Percentiles rank a stretch among this genome's conserved stretches.
These are phyloP conservation scores for Chaetoceros muelleri DNA, from an alignment of 108 stramenopile genomes.

Conservation along the genomic window DNA sequence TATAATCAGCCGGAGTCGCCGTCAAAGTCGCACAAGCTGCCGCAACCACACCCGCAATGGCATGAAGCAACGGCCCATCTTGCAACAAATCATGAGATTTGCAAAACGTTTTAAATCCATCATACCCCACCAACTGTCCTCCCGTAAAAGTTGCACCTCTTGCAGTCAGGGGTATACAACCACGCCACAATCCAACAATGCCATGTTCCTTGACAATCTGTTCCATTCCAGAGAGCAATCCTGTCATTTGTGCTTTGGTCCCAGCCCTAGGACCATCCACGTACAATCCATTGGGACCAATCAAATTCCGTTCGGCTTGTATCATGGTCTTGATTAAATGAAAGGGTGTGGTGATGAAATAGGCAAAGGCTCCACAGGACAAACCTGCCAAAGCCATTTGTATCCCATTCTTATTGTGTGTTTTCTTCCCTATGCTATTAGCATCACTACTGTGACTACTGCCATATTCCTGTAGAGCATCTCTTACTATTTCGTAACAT, in stretches of 20 bases:
- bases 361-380: slow-evolving; percentile 4
- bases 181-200: slow-evolving; percentile 7
- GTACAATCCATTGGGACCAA: neutral
- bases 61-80: slow-evolving; percentile 6
- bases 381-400: slow-evolving; percentile 7
- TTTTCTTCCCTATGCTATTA: neutral
- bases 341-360: slow-evolving; percentile 13
- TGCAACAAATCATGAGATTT: neutral
- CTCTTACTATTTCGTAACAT: slow-evolving; percentile 12
- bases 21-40: slow-evolving; percentile 4
- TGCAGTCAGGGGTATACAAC: neutral
- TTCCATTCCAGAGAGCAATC: neutral
- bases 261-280: neutral
- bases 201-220: neutral
- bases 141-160: slow-evolving; percentile 11
- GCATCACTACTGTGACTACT: no score
- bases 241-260: neutral
- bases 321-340: slow-evolving; percentile 13
- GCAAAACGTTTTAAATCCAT: slow-evolving; percentile 9
- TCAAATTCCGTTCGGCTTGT: slow-evolving; percentile 4
- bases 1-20: slow-evolving; percentile 10
- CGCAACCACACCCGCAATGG: slow-evolving; percentile 1
- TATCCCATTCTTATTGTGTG: neutral
- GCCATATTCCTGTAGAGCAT: neutral
- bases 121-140: slow-evolving; percentile 16